Evolutionary conservation across 2,329 filamentous ascomycete genomes (phyloP).

Genomic region (Tolypocladium ovalisporum): DNA sequence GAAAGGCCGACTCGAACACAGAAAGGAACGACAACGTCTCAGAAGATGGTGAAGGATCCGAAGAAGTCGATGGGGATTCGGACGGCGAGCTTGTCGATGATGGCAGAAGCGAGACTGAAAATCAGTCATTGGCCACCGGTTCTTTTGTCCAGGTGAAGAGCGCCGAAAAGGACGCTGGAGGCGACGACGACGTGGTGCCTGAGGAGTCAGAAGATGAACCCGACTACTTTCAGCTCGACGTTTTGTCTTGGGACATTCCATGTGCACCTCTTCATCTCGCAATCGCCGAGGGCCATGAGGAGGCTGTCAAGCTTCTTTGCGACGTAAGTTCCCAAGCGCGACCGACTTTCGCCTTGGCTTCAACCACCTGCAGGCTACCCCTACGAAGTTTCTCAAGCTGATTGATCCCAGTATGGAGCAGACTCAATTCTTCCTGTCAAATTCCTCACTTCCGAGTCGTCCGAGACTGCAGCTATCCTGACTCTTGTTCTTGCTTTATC

Average conservation of each 20-base stretch:
- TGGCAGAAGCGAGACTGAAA: constrained; percentile 39
- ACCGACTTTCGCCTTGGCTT: not conserved
- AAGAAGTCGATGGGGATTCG: constrained; percentile 25
- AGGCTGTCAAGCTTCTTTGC: constrained; percentile 59
- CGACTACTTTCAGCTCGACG: constrained; percentile 70
- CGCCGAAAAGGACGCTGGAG: constrained; percentile 19
- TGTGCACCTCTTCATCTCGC: constrained; percentile 69
- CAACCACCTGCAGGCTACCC: not conserved
- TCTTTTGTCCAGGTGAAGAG: constrained; percentile 62
- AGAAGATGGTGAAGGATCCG: constrained; percentile 12
- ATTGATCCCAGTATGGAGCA: constrained; percentile 53
- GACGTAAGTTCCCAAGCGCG: constrained; percentile 27
- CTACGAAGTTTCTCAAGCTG: not conserved
- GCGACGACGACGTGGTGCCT: constrained; percentile 28
- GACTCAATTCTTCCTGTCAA: constrained; percentile 69
- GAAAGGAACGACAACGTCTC: constrained; percentile 1
- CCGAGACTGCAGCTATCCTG: constrained; percentile 50
- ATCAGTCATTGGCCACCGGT: constrained; percentile 47
- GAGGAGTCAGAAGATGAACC: constrained; percentile 54
- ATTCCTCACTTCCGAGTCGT: constrained; percentile 37
- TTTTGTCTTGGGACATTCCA: constrained; percentile 68
- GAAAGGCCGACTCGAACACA: constrained; percentile 9
- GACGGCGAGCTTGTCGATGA: constrained; percentile 36
- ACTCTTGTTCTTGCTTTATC: constrained; percentile 57
- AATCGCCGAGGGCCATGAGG: constrained; percentile 59